Conservation (phyloP, 768 basidiomycete genomes). For the Suillus americanus region DNA sequence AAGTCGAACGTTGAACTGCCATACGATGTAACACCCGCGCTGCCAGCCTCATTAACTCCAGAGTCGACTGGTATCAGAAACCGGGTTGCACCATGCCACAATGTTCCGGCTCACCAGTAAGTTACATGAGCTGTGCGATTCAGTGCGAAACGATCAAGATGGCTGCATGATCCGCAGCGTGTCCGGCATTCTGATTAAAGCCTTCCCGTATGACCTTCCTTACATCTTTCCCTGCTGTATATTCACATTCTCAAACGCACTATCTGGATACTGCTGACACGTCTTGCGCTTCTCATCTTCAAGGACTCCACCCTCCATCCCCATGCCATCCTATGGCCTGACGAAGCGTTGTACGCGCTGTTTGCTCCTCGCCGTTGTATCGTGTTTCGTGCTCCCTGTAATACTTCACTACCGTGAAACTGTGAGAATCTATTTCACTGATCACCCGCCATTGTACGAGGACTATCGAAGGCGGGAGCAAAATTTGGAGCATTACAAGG, state of each 20-base stretch:
- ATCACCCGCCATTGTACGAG: slow-evolving; percentile 42
- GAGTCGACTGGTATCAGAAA: too few relatives aligned
- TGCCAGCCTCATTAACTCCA: too few relatives aligned
- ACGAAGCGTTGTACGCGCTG: slow-evolving; percentile 25
- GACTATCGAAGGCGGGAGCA: slow-evolving; percentile 38
- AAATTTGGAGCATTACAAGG: slow-evolving; percentile 40
- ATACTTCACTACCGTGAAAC: not conserved
- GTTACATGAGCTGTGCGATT: not conserved
- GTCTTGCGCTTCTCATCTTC: not conserved
- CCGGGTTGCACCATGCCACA: too few relatives aligned
- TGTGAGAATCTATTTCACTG: not conserved
- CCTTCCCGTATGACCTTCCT: not conserved
- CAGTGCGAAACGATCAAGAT: not conserved
- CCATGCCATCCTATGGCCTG: slow-evolving; percentile 22
- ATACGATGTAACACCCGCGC: too few relatives aligned
- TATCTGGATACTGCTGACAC: not conserved
- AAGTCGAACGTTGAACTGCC: too few relatives aligned
- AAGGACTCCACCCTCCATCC: not conserved
- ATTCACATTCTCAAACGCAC: not conserved
- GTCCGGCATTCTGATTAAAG: not conserved
- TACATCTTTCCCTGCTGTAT: not conserved
- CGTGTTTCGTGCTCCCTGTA: not conserved
- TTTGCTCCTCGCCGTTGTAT: slow-evolving; percentile 9
- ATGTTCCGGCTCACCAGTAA: not conserved
- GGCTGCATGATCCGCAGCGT: not conserved